Percentiles rank a stretch among this genome's conserved stretches.
Evolutionary conservation across 176 grass and related monocot genomes (phyloP).

Genomic region (Eragrostis curvula): DNA sequence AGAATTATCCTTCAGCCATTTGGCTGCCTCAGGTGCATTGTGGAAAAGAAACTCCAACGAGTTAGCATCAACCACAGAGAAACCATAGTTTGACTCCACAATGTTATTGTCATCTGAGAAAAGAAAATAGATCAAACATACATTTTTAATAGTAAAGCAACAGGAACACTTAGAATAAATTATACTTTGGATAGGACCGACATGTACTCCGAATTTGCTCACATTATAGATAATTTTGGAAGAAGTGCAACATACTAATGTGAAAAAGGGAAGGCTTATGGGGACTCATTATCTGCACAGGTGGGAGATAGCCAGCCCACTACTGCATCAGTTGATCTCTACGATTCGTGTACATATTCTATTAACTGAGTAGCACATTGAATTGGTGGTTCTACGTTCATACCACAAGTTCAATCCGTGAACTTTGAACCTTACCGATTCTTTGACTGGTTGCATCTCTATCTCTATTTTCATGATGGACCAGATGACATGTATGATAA

Average conservation of each 20-base stretch:
- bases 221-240: too few relatives aligned
- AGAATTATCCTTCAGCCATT: conserved; percentile 74
- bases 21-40: conserved; percentile 75
- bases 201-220: not conserved
- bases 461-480: not conserved
- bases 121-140: conserved; percentile 31
- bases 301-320: too few relatives aligned
- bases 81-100: conserved; percentile 82
- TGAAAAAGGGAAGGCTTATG: not conserved
- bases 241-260: not conserved
- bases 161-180: conserved; percentile 7
- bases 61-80: conserved; percentile 91
- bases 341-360: not conserved
- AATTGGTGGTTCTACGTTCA: not conserved
- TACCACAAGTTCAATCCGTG: not conserved
- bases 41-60: conserved; percentile 90
- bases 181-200: not conserved
- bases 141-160: conserved; percentile 17
- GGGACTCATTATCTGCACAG: too few relatives aligned
- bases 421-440: too few relatives aligned
- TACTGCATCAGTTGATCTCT: too few relatives aligned
- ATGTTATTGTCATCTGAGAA: conserved; percentile 70
- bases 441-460: not conserved
- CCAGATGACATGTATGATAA: not conserved
- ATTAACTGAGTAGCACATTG: not conserved